Evolutionary conservation across 306 rosid genomes (phyloP), one percentile per base, ranked within the genome.

Genomic region (Cicer bijugum): DNA sequence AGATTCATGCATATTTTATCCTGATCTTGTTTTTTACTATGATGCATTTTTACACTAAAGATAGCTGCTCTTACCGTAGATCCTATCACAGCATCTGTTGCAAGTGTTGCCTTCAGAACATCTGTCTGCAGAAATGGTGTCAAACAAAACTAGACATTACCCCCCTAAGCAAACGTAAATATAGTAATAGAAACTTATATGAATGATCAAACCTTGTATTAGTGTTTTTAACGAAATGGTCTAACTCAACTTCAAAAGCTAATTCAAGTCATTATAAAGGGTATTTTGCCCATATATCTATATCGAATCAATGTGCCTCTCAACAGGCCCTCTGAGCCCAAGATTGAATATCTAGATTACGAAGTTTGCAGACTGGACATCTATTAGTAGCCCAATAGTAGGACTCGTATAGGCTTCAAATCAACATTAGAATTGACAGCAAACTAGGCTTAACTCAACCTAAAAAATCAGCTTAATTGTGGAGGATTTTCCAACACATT

Each of bases 21-120:
- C 4, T 64, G 68, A 71, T 64, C 55, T 4, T 71, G 6, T 63
- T 52, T 61, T 71, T 56, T 42, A 45, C 1, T 48, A 42, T 16
- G 51, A 45, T 23, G 16, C 61, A 10, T 69, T 76, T 71, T 35
- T 42, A 71, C 57, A 19, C 69, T 52, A 57, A 52, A 50, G 71
- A 71, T 48, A 51, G 35, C 44, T 43, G 78, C 16, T 72, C 96
- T 87, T 88, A 94, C 99, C 9, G 88, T 88, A 46, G 84, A 9
- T 75, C 99, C 99, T 62, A 94, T 91, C 69, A 89, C 90, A 66
- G 99, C 97, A 88, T 94, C 96, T 33, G 89, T 88, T 71, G 88
- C 99, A 23, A 94, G 96, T 60, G 97, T 88, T 80, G 95, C 99
- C 87, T 94, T 94, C 82, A 91, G 86, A 78, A 90, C 93, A 80